Evolutionary conservation across 1,284 basidiomycete species (phyloP), one percentile per base, ranked within the genome.

Genomic region (Cutaneotrichosporon mucoides): DNA sequence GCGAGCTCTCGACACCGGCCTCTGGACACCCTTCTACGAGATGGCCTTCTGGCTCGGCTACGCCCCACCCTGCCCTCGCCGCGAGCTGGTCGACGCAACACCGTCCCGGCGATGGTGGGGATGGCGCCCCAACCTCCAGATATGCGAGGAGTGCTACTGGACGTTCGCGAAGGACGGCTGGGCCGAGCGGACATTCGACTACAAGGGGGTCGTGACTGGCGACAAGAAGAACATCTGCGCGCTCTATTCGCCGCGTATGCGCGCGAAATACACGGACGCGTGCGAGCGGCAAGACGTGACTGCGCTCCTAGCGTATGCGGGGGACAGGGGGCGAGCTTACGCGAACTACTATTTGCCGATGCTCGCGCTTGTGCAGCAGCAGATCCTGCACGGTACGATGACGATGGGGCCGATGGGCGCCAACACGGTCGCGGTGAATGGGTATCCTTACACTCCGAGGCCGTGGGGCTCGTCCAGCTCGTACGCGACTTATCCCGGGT

Each of bases 81-180:
- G 38, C 49, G 15, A 40, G 12, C 15, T 41, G 5, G 38, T 51
- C 16, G 49, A 51, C 11, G 33, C 46, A 24, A 24, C 24, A 4
- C 11, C 46, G 13, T n/a, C 15, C 16, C 37, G 49, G 10, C 49
- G 38, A 13, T 51, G 49, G 49, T 51, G 49, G 49, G 49, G 49
- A 7, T 51, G 49, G 49, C 49, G 49, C 5, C 49, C 37, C 15
- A 51, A 40, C 49, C 49, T 51, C 16, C 49, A 51, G 16, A 41
- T 51, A n/a, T 51, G 49, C 38, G 38, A 51, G 16, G 49, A 51
- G 12, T 51, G 49, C 10, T 51, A 40, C 15, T 51, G 49, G 49
- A 51, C 38, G 9, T 51, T 51, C 33, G 49, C 49, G 5, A n/a
- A 24, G 11, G 49, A 42, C 49, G 41, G 37, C 15, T 51, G 49